Conservation (phyloP, 139 green algal genomes). For the Dunaliella primolecta region DNA sequence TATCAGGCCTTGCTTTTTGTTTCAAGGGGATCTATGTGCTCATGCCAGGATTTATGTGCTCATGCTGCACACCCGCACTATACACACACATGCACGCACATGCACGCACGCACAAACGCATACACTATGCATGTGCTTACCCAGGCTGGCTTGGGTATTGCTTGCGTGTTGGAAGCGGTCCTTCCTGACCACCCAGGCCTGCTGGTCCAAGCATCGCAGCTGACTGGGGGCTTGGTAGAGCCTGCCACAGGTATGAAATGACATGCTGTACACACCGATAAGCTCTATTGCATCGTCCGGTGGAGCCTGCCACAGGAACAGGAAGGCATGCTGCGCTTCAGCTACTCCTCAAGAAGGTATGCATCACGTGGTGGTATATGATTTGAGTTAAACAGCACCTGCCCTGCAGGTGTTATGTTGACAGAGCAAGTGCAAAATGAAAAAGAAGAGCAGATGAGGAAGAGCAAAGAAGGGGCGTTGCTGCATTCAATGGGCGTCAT, state of each 20-base stretch:
- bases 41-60: not conserved
- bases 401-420: too few relatives aligned
- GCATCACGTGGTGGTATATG: not conserved
- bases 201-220: not conserved
- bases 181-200: not conserved
- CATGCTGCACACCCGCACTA: not conserved
- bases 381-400: too few relatives aligned
- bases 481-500: too few relatives aligned
- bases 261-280: too few relatives aligned
- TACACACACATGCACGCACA: not conserved
- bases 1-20: too few relatives aligned
- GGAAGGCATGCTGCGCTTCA: too few relatives aligned
- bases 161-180: not conserved
- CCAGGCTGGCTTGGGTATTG: not conserved
- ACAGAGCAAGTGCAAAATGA: too few relatives aligned
- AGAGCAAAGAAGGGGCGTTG: too few relatives aligned
- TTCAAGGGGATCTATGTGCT: not conserved
- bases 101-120: not conserved
- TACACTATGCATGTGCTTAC: not conserved
- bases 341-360: too few relatives aligned
- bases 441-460: too few relatives aligned
- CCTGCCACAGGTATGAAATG: not conserved
- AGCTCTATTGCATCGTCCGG: not conserved
- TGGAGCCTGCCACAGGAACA: not conserved
- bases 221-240: not conserved